These are phyloP conservation scores for Yamadazyma nakazawae DNA, from an alignment of 805 yeast genomes.

Conservation along the genomic window DNA sequence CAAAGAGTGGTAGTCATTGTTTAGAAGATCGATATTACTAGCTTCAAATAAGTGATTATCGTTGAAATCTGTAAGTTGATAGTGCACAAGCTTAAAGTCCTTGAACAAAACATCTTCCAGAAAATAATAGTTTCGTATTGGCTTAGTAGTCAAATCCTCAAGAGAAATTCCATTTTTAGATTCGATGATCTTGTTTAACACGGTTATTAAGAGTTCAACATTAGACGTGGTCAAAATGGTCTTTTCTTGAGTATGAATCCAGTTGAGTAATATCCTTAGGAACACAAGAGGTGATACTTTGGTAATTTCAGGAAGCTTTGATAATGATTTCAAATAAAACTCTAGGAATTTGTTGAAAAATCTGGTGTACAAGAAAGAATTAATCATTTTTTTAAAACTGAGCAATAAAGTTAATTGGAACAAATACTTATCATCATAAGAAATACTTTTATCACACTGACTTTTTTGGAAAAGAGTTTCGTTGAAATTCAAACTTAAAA, in stretches of 20 bases:
- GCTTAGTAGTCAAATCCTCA: conserved; percentile 22
- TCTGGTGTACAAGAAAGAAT: conserved; percentile 6
- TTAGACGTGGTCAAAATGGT: background rate
- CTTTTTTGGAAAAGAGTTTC: conserved; percentile 6
- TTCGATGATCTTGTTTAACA: conserved; percentile 17
- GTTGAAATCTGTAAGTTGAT: conserved; percentile 57
- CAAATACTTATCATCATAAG: conserved; percentile 15
- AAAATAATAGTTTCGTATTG: conserved; percentile 53
- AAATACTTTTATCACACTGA: background rate
- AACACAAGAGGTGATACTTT: conserved; percentile 9
- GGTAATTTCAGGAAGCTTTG: background rate
- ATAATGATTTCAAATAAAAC: conserved; percentile 7
- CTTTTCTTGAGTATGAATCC: conserved; percentile 34
- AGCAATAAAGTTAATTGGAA: conserved; percentile 25
- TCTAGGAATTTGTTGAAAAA: conserved; percentile 5
- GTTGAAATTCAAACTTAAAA: conserved; percentile 19
- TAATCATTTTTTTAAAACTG: conserved; percentile 18
- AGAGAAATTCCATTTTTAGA: background rate
- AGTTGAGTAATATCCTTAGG: conserved; percentile 50
- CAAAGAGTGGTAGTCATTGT: conserved; percentile 19
- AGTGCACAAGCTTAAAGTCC: conserved; percentile 56
- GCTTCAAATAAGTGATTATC: conserved; percentile 45
- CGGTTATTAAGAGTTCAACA: background rate
- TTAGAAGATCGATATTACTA: conserved; percentile 20
- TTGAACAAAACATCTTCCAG: conserved; percentile 61